Base-by-base conservation (phyloP, 352 stramenopile species). In the Pythium scleroteichum region DNA sequence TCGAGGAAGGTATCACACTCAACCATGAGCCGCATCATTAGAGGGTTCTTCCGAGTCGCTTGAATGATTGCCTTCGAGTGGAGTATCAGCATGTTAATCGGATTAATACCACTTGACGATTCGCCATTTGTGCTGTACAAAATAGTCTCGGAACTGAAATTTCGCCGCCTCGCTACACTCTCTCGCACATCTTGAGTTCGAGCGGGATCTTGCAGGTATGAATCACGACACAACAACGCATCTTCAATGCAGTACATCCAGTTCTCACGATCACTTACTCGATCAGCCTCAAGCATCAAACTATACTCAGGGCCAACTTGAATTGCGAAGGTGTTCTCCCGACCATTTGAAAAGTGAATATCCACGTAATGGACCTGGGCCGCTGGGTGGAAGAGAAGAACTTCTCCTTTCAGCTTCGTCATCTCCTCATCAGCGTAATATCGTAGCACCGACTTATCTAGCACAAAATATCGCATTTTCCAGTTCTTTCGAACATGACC, bases 181-280 rank as follows among this genome's bases (percentile, higher is more conserved):
- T 87, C 77, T 6, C 77, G 73, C 32, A 87, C 39, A 47, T 87
- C 75, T n/a, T 73, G 74, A 6, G 66, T 72, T 10, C 62, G 58
- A n/a, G 66, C 62, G 4, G 66, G 59, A 3, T 72, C 59, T 9
- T 82, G 69, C 10, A 77, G 60, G 62, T 90, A 92, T 47, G 82
- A 92, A 14, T 92, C 78, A 10, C 82, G 78, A 58, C 82, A 92
- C 1, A 92, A 59, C 17, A 92, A 44, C 1, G 79, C 79, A 27
- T 92, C 82, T 69, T 92, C 82, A 20, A 92, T 84, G 50, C 78
- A 87, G 62, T 88, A 92, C 55, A 92, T 85, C 82, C 82, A 92
- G 42, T 87, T 85, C 59, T 92, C 82, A 4, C 82, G 78, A 19
- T 90, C 82, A 13, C 71, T 71, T 12, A 89, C 51, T 40, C 73